Conservation (phyloP, 2,329 filamentous ascomycete species). For the Botrytis byssoidea region DNA sequence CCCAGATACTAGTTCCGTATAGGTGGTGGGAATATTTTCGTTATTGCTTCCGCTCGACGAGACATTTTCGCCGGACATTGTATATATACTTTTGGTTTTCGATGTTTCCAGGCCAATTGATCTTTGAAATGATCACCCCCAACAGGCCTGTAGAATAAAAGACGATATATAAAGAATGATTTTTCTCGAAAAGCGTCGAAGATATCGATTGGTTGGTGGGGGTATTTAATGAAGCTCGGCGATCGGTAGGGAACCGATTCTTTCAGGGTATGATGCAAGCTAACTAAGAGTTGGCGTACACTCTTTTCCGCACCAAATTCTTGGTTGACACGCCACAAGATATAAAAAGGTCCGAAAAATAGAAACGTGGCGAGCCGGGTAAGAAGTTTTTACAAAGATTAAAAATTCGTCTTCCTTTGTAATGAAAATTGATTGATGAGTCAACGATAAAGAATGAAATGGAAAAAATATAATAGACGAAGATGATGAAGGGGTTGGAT, state of each 20-base stretch:
- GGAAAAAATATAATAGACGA: slow-evolving; percentile 7
- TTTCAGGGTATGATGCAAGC: slow-evolving; percentile 19
- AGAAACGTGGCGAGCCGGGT: neutral
- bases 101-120: slow-evolving; percentile 4
- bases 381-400: neutral
- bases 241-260: slow-evolving; percentile 5
- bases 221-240: neutral
- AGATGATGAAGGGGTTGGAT: neutral
- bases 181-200: neutral
- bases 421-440: neutral
- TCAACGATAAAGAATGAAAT: slow-evolving; percentile 9
- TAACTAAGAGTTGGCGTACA: neutral
- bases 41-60: slow-evolving; percentile 11
- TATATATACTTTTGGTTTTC: neutral
- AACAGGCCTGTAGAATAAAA: neutral
- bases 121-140: neutral
- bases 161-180: slow-evolving; percentile 3
- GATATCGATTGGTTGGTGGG: neutral
- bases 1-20: neutral
- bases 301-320: neutral
- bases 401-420: neutral
- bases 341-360: slow-evolving; percentile 3
- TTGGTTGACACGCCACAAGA: slow-evolving; percentile 11
- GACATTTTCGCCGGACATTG: slow-evolving; percentile 9
- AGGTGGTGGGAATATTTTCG: slow-evolving; percentile 1